A percentile compares a stretch with the other conserved stretches of the same genome.
phyloP scores from a whole-genome alignment of 805 yeast genomes.

The Yarrowia deformans region DNA sequence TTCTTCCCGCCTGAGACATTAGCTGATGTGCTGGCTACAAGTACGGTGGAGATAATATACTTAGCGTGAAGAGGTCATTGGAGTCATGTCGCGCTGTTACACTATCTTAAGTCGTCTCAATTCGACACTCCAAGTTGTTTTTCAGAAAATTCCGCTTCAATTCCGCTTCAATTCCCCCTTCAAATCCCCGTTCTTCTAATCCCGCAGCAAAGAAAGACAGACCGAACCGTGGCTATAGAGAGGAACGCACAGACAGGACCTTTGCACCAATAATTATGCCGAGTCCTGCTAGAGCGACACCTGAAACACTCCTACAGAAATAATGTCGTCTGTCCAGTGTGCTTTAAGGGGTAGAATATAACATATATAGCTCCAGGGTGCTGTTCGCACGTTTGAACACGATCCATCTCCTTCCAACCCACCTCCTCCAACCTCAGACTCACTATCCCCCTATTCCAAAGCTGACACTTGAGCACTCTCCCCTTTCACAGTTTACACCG shows the following conservation, averaged over 20 bases:
- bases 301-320: background rate
- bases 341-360: background rate
- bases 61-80: too few relatives aligned
- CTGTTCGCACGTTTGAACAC: too few relatives aligned
- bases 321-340: background rate
- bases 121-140: too few relatives aligned
- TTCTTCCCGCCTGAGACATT: too few relatives aligned
- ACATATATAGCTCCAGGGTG: too few relatives aligned
- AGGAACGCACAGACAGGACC: background rate
- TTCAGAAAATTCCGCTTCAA: background rate
- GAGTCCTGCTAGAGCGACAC: background rate
- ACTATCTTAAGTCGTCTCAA: too few relatives aligned
- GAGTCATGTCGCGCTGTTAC: too few relatives aligned
- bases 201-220: background rate
- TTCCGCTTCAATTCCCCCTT: background rate
- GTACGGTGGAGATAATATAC: too few relatives aligned
- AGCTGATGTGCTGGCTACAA: too few relatives aligned
- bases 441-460: too few relatives aligned
- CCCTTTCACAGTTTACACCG: background rate
- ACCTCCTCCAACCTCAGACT: background rate
- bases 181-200: too few relatives aligned
- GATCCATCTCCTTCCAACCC: background rate
- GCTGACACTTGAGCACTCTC: too few relatives aligned
- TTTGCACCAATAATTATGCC: background rate
- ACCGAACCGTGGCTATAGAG: background rate